These are phyloP conservation scores for Lactarius pseudohatsudake DNA, from an alignment of 768 basidiomycete genomes.

Conservation along the genomic window DNA sequence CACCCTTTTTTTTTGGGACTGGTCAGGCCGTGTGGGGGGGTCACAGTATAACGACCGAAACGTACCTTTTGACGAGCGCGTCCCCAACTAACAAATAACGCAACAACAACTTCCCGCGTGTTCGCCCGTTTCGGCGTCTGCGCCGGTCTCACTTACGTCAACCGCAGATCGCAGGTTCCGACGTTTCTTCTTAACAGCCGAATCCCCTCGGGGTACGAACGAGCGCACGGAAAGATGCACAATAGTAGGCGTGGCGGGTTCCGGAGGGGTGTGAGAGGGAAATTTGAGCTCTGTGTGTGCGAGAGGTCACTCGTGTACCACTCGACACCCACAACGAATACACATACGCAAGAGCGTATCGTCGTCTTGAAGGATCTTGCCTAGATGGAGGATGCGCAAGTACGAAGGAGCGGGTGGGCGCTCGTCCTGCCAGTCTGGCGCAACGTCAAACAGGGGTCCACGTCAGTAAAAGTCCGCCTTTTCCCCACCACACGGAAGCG, in stretches of 20 bases:
- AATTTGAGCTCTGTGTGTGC: slow-evolving; percentile 36
- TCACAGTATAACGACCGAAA: not conserved
- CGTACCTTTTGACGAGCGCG: not conserved
- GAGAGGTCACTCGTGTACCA: not conserved
- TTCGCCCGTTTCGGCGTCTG: slow-evolving; percentile 22
- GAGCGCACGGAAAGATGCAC: slow-evolving; percentile 75
- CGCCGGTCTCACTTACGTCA: slow-evolving; percentile 13
- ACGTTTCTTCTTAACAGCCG: slow-evolving; percentile 55
- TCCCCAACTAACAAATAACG: slow-evolving; percentile 38
- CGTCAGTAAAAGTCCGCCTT: slow-evolving; percentile 10
- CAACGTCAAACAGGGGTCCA: slow-evolving; percentile 20
- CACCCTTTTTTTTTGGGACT: not conserved
- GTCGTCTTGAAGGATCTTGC: slow-evolving; percentile 82
- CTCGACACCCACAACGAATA: not conserved
- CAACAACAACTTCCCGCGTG: slow-evolving; percentile 38
- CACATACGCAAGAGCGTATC: slow-evolving; percentile 67
- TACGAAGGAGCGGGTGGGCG: slow-evolving; percentile 76
- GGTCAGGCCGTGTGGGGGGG: not conserved
- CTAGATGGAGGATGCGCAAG: slow-evolving; percentile 72
- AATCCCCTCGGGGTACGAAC: slow-evolving; percentile 50
- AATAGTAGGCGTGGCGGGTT: slow-evolving; percentile 51
- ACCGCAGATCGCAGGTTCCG: slow-evolving; percentile 34
- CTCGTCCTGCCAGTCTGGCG: slow-evolving; percentile 73
- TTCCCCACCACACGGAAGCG: not conserved
- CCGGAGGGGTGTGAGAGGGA: slow-evolving; percentile 35